Evolutionary conservation across 2,329 filamentous ascomycete genomes (phyloP).

Genomic region (Pseudogymnoascus sp.): DNA sequence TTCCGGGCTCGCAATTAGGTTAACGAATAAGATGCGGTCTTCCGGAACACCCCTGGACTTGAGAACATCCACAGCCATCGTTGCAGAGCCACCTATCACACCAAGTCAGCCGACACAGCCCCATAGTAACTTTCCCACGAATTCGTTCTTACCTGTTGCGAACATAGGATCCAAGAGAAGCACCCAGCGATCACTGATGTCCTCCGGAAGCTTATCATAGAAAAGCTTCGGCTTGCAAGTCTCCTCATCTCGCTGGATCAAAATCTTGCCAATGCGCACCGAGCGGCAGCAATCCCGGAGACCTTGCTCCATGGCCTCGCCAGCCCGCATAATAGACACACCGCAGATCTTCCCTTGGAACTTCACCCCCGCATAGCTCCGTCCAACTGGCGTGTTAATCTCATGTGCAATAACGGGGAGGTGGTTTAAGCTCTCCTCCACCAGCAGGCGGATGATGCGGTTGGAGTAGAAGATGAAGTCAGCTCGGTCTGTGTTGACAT

Average conservation of each 20-base stretch:
- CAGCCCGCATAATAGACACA: conserved; percentile 96
- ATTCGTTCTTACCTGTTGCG: conserved; percentile 64
- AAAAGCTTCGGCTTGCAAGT: conserved; percentile 87
- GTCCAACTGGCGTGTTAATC: conserved; percentile 85
- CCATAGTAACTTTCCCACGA: neutral
- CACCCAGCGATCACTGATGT: conserved; percentile 90
- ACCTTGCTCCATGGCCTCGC: conserved; percentile 97
- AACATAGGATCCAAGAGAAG: conserved; percentile 97
- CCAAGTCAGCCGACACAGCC: conserved; percentile 7
- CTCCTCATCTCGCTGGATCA: conserved; percentile 96
- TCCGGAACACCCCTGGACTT: conserved; percentile 87
- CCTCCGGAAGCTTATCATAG: conserved; percentile 93
- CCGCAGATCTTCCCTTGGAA: conserved; percentile 98
- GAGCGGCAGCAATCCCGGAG: conserved; percentile 92
- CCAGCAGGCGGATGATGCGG: conserved; percentile 89
- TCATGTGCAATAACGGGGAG: conserved; percentile 82
- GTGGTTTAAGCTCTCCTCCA: conserved; percentile 96
- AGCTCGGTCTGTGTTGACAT: conserved; percentile 79
- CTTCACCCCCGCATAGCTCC: conserved; percentile 79
- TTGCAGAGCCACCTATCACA: conserved; percentile 74
- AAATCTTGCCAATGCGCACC: conserved; percentile 96
- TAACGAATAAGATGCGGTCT: conserved; percentile 90
- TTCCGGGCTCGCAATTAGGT: conserved; percentile 93
- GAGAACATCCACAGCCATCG: conserved; percentile 92
- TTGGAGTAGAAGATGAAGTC: conserved; percentile 99